phyloP scores from a whole-genome alignment of 1,284 basidiomycete species.

The Flammula alnicola region DNA sequence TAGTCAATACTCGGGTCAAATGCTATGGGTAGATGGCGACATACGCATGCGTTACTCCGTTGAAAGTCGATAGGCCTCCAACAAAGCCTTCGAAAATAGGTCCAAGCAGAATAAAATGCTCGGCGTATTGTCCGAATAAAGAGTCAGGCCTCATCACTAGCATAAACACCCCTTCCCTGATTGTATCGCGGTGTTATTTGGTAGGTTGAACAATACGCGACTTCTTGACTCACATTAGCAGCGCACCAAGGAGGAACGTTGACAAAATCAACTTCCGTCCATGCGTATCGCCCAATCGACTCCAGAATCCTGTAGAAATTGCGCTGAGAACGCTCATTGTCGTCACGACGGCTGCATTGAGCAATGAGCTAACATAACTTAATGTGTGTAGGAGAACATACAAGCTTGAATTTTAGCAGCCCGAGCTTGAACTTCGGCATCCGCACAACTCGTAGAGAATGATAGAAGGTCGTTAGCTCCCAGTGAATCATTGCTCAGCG shows the following conservation, averaged over 20 bases:
- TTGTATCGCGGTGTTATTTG: too few relatives aligned
- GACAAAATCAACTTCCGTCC: slow-evolving; percentile 51
- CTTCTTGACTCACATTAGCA: slow-evolving; percentile 47
- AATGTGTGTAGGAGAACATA: slow-evolving; percentile 25
- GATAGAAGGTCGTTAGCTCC: slow-evolving; percentile 23
- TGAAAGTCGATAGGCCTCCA: slow-evolving; percentile 55
- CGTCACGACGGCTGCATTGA: slow-evolving; percentile 46
- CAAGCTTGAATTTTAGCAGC: slow-evolving; percentile 51
- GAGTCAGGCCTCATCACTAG: slow-evolving; percentile 47
- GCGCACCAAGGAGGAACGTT: slow-evolving; percentile 47
- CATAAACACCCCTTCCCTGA: slow-evolving; percentile 52
- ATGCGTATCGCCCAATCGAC: slow-evolving; percentile 49
- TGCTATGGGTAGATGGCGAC: slow-evolving; percentile 14
- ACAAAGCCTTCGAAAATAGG: slow-evolving; percentile 53
- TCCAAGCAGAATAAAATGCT: slow-evolving; percentile 49
- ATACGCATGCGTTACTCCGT: slow-evolving; percentile 56
- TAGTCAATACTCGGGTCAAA: slow-evolving; percentile 1
- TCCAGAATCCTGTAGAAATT: slow-evolving; percentile 56
- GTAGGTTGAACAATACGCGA: too few relatives aligned
- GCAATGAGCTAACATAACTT: slow-evolving; percentile 3
- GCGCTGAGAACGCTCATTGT: slow-evolving; percentile 54
- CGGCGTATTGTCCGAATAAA: slow-evolving; percentile 45
- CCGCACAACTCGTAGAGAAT: slow-evolving; percentile 33
- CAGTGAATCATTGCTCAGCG: slow-evolving; percentile 30
- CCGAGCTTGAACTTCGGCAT: slow-evolving; percentile 42